Percentiles rank a stretch among this genome's conserved stretches.
Evolutionary conservation across 1,284 basidiomycete species (phyloP).

Genomic region (Cryptococcus deneoformans): DNA sequence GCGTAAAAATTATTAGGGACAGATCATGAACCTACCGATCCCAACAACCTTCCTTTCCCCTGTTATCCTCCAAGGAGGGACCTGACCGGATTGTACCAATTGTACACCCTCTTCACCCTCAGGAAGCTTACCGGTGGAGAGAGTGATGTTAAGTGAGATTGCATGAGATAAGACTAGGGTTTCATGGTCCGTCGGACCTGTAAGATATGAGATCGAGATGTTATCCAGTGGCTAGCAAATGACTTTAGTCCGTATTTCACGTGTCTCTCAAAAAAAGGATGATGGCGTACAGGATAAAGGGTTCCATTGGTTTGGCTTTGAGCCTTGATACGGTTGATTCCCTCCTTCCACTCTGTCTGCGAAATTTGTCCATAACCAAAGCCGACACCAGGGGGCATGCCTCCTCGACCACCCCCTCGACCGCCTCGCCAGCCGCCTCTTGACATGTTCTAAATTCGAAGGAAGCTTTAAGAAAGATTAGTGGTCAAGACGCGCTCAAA

Average conservation of each 20-base stretch:
- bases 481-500: not conserved
- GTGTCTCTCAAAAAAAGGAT: not conserved
- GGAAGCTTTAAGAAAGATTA: too few species aligned
- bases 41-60: constrained; percentile 39
- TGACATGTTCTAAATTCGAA: constrained; percentile 12
- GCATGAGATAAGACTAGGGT: constrained; percentile 19
- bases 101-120: not conserved
- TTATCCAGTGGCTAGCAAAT: constrained; percentile 28
- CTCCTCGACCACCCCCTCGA: constrained; percentile 15
- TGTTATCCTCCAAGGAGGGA: constrained; percentile 38
- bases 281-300: constrained; percentile 41
- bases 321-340: constrained; percentile 9
- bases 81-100: not conserved
- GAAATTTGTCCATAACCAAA: constrained; percentile 13
- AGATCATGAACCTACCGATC: constrained; percentile 29
- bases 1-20: not conserved
- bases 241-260: not conserved
- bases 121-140: constrained; percentile 16
- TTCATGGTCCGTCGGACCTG: constrained; percentile 24
- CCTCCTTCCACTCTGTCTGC: constrained; percentile 16
- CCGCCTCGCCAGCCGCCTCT: constrained; percentile 25
- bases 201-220: constrained; percentile 20
- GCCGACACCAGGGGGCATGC: constrained; percentile 15
- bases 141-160: constrained; percentile 20
- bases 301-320: constrained; percentile 24